A percentile compares a stretch with the other conserved stretches of the same genome.
Evolutionary conservation across 805 yeast species (phyloP).

Genomic region (Sugiyamaella lignohabitans): DNA sequence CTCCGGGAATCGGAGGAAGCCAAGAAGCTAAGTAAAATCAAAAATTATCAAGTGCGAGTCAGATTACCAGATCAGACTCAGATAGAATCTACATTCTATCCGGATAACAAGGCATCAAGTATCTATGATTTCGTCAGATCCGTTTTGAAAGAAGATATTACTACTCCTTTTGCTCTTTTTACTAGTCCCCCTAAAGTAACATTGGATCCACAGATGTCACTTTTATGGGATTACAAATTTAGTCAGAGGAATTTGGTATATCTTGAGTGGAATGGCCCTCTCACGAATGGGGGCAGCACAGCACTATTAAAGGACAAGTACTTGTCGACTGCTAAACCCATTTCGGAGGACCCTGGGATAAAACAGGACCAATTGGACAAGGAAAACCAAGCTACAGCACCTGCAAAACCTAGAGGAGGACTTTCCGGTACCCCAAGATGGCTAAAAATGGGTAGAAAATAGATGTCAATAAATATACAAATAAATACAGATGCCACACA

Average conservation of each 20-base stretch:
- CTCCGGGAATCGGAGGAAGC: slow-evolving; percentile 32
- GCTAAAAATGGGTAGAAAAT: slow-evolving; percentile 15
- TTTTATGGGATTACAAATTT: slow-evolving; percentile 38
- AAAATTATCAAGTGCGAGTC: slow-evolving; percentile 41
- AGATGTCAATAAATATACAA: slow-evolving; percentile 2
- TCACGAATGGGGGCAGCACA: not conserved
- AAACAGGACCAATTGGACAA: slow-evolving; percentile 12
- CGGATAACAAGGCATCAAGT: slow-evolving; percentile 38
- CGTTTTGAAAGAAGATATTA: slow-evolving; percentile 26
- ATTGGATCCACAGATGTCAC: slow-evolving; percentile 29
- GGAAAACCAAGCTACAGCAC: not conserved
- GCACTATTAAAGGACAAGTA: slow-evolving; percentile 14
- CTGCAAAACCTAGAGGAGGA: not conserved
- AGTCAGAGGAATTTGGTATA: slow-evolving; percentile 42
- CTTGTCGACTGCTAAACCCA: slow-evolving; percentile 30
- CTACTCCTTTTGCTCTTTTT: slow-evolving; percentile 37
- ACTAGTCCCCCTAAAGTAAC: slow-evolving; percentile 43
- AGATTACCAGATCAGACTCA: slow-evolving; percentile 52
- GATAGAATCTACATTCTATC: slow-evolving; percentile 45
- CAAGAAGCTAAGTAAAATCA: slow-evolving; percentile 24
- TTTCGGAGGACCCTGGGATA: slow-evolving; percentile 30
- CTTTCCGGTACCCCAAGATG: slow-evolving; percentile 14
- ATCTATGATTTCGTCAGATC: slow-evolving; percentile 31
- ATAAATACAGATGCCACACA: no score
- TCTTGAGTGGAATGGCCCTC: slow-evolving; percentile 28